Evolutionary conservation across 768 basidiomycete species (phyloP).

Genomic region (Russula abietina): DNA sequence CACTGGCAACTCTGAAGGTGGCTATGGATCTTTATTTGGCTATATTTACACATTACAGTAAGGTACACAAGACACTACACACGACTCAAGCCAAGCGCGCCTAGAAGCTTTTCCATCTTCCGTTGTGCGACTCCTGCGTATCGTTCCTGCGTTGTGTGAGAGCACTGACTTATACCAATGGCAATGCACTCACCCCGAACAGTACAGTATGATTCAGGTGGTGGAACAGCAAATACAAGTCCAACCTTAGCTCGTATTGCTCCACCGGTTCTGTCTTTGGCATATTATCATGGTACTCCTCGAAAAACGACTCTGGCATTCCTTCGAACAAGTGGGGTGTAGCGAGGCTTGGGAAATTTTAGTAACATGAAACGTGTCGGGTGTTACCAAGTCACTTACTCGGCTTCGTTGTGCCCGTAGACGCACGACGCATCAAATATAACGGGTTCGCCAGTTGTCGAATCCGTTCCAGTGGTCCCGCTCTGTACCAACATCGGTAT

Average conservation of each 20-base stretch:
- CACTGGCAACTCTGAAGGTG: no score
- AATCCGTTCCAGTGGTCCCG: conserved; percentile 65
- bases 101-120: conserved; percentile 43
- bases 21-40: neutral
- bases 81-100: conserved; percentile 27
- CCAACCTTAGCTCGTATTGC: conserved; percentile 56
- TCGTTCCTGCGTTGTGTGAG: conserved; percentile 31
- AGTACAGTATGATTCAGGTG: conserved; percentile 76
- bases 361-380: neutral
- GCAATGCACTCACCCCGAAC: conserved; percentile 54
- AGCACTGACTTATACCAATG: neutral
- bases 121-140: conserved; percentile 50
- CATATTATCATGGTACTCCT: conserved; percentile 54
- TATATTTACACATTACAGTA: conserved; percentile 18
- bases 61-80: neutral
- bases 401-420: conserved; percentile 77
- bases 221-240: conserved; percentile 77
- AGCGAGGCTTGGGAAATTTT: conserved; percentile 45
- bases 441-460: conserved; percentile 47
- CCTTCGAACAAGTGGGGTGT: conserved; percentile 80
- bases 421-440: conserved; percentile 77
- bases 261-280: conserved; percentile 61
- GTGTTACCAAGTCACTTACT: conserved; percentile 41
- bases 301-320: conserved; percentile 56
- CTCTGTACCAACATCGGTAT: conserved; percentile 39